These are phyloP conservation scores for Plectosphaerella cucumerina DNA, from an alignment of 2,329 filamentous ascomycete genomes.

Conservation along the genomic window DNA sequence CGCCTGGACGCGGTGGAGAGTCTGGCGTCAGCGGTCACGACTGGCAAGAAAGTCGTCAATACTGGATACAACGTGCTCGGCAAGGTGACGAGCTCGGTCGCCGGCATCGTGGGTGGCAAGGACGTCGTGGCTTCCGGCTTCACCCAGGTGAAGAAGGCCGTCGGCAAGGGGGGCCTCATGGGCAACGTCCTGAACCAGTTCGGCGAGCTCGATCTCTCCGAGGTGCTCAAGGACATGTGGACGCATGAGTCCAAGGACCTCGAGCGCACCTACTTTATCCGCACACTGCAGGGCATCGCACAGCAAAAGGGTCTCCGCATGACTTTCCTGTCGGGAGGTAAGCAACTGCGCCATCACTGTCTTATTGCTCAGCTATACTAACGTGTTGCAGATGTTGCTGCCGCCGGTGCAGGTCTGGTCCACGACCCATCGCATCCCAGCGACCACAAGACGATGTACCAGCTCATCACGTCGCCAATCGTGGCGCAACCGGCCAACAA, in stretches of 20 bases:
- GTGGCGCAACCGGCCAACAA: conserved; percentile 81
- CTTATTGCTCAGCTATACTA: conserved; percentile 11
- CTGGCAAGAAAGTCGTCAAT: conserved; percentile 94
- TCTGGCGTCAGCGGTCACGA: conserved; percentile 84
- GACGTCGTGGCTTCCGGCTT: conserved; percentile 91
- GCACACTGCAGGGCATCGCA: conserved; percentile 90
- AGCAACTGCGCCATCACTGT: conserved; percentile 19
- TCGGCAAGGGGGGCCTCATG: conserved; percentile 94
- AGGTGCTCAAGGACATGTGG: conserved; percentile 95
- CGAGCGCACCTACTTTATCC: conserved; percentile 92
- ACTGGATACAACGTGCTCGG: conserved; percentile 94
- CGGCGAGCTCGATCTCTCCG: conserved; percentile 89
- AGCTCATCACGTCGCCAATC: conserved; percentile 88
- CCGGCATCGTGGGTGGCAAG: conserved; percentile 92
- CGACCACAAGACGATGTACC: conserved; percentile 99
- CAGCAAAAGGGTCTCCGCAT: conserved; percentile 95
- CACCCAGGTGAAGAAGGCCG: conserved; percentile 90
- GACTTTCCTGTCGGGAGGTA: conserved; percentile 90
- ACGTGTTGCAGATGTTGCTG: conserved; percentile 65
- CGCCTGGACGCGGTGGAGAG: conserved; percentile 88
- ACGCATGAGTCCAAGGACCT: conserved; percentile 97
- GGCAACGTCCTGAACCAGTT: conserved; percentile 93
- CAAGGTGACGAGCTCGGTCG: conserved; percentile 91
- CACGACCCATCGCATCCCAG: conserved; percentile 88
- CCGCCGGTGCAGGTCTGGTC: conserved; percentile 85